Evolutionary conservation across 768 basidiomycete genomes (phyloP).

Genomic region (Psilocybe subaeruginosa): DNA sequence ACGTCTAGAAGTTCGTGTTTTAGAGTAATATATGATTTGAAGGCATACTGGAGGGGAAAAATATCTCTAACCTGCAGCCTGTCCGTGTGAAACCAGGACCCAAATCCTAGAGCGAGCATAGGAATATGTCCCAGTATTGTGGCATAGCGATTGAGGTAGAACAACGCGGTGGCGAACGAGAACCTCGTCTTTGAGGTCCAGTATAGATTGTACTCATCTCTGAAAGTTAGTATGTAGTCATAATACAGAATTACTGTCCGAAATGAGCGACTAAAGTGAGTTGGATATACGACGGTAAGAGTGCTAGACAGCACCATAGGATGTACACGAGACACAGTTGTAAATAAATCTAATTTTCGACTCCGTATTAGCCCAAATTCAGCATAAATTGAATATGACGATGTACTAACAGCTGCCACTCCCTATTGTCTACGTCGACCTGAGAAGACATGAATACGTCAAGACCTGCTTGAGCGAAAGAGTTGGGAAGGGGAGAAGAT

Average conservation of each 20-base stretch:
- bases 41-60: too few species aligned
- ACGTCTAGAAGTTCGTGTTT: not conserved
- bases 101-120: constrained; percentile 28
- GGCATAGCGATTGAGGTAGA: constrained; percentile 40
- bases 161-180: constrained; percentile 28
- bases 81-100: constrained; percentile 8
- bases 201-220: constrained; percentile 36
- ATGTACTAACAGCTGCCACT: not conserved
- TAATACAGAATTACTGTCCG: constrained; percentile 29
- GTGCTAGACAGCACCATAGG: not conserved
- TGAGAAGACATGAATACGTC: not conserved
- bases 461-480: not conserved
- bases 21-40: too few species aligned
- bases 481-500: too few species aligned
- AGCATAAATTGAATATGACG: not conserved
- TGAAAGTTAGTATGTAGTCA: constrained; percentile 43
- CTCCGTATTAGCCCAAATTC: not conserved
- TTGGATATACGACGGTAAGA: too few species aligned
- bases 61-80: not conserved
- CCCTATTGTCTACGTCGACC: not conserved
- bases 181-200: constrained; percentile 29
- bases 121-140: constrained; percentile 34
- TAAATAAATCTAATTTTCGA: constrained; percentile 2
- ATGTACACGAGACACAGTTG: not conserved
- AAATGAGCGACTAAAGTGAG: too few species aligned